Percentiles rank a stretch among this genome's conserved stretches.
Conservation (phyloP, 306 rosid species). For the Malus fusca region DNA sequence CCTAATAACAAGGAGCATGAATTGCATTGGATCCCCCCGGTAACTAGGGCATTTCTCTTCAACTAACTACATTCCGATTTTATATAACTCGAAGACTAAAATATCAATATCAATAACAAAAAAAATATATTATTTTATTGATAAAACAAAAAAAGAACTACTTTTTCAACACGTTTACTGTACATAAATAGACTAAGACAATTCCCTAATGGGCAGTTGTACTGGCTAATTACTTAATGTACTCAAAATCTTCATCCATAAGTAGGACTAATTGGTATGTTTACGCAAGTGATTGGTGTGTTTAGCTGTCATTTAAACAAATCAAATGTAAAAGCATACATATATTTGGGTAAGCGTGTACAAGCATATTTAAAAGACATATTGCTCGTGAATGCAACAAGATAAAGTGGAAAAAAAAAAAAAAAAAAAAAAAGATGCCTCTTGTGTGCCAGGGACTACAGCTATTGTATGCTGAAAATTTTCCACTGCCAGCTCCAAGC, state of each 20-base stretch:
- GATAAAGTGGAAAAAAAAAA: not conserved
- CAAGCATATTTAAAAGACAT: not conserved
- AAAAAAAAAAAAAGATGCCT: not conserved
- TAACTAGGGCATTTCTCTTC: not conserved
- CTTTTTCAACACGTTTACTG: no score
- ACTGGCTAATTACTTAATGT: not conserved
- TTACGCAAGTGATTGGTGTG: not conserved
- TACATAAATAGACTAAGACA: not conserved
- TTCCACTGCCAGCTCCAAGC: slow-evolving; percentile 5
- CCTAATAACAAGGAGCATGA: not conserved
- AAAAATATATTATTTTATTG: no score
- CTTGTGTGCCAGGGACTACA: not conserved
- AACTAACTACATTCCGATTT: not conserved
- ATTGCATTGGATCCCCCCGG: not conserved
- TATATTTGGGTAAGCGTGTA: not conserved
- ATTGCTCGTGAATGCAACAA: not conserved
- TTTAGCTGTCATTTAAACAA: slow-evolving; percentile 10
- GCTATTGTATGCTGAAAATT: not conserved
- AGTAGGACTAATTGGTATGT: not conserved
- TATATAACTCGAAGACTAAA: no score
- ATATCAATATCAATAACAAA: no score
- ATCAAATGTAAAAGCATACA: no score
- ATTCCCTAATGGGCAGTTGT: not conserved
- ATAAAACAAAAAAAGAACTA: no score
- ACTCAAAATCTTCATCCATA: not conserved